Evolutionary conservation across 2,329 filamentous ascomycete genomes (phyloP), one percentile per base, ranked within the genome.

Genomic region (Berkeleyomyces rouxiae): DNA sequence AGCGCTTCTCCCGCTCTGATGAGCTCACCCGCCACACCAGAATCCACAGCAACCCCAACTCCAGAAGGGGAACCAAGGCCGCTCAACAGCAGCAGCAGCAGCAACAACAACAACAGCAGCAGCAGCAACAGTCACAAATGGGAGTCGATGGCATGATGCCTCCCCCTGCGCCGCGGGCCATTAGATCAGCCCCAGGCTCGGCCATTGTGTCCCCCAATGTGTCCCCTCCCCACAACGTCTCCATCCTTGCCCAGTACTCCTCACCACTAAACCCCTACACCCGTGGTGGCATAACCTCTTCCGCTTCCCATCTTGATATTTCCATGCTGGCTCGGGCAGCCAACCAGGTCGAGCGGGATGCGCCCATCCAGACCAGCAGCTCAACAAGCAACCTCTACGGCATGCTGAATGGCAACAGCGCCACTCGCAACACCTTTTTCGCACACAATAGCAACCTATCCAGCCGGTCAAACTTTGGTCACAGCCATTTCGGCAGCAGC

Each of bases 41-140:
- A 73, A 99, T 99, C 77, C 92, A 99, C 82, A 96, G 89, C 83
- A 99, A 97, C 76, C 92, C 93, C 64, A 97, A 97, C 79, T 96
- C 91, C 64, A 82, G 93, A 71, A 81, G 92, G 71, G 91, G 90
- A 67, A 95, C 95, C 79, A 96, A 96, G 79, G 83, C 74, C 37
- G 78, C 80, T 68, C 74, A 78, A 63, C 31, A 71, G 89, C 73
- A 96, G 91, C 71, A 90, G 89, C 4, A 90, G 90, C 69, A 96
- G 92, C 83, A 92, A 88, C 69, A 97, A 96, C 77, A 89, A 91
- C 70, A 96, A 16, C 76, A 96, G 91, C 72, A 84, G 92, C 73
- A 99, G 96, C 77, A 93, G 96, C 82, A 96, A 90, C 83, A 97
- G 97, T 76, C 92, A 92, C 71, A 71, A 58, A 72, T 74, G 67